Evolutionary conservation across 2,329 filamentous ascomycete genomes (phyloP), one percentile per base, ranked within the genome.

Genomic region (Achaetomium macrosporum): DNA sequence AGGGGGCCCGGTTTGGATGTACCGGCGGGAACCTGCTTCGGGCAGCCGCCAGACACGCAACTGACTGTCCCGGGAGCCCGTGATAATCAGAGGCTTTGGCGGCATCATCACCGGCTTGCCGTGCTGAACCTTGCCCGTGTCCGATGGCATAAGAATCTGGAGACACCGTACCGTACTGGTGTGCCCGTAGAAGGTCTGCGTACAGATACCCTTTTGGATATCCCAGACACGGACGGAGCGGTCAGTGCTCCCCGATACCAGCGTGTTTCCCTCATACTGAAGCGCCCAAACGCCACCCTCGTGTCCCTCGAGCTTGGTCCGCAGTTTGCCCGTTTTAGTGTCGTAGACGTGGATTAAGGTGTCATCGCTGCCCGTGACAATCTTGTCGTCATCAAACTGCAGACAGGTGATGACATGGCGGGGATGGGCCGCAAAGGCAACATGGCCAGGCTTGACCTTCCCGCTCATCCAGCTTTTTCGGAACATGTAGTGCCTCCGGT

Each of bases 151-250:
- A 41, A 99, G 76, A 52, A 99, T 97, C 66, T 97, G 91, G 56
- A 99, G 74, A 66, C 93, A 99, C 58, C 93, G 85, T 3, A 99
- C 93, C 13, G 93, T 99, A 40, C 92, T 97, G 10, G 93, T 99
- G 66, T 99, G 93, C 0, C 93, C 95, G 65, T 96, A 91, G 67
- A 99, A 99, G 0, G 96, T 86, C 66, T 99, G 93, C 11, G 91
- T 92, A 69, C 92, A 96, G 42, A 88, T 81, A 0, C 91, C 93
- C 63, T 87, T 87, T 65, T 95, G 90, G 58, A 99, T 96, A 66
- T 99, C 92, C 93, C 93, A 99, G 0, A 99, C 92, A n/a, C 93
- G 84, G n/a, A 99, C 93, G 11, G 93, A 95, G 43, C 93, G 81
- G 70, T 99, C 93, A 0, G 93, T 99, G 7, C 91, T 96, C 2